Conservation (phyloP, 805 yeast genomes). For the Tetrapisispora iriomotensis region DNA sequence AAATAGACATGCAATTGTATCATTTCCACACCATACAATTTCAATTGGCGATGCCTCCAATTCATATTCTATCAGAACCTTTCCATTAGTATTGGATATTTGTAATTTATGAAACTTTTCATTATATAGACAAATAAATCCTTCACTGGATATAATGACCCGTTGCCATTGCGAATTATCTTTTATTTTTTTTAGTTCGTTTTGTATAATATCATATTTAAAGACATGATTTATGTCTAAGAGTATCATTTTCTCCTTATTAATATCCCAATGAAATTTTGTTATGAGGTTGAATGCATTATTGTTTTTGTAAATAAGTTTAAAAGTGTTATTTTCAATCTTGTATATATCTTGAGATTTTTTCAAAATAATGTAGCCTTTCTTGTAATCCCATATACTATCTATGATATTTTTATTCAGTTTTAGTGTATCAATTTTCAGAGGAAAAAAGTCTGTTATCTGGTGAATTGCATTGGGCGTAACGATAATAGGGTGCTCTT, state of each 20-base stretch:
- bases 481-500: slow-evolving; percentile 14
- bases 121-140: slow-evolving; percentile 42
- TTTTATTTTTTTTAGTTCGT: slow-evolving; percentile 2
- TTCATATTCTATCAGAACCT: slow-evolving; percentile 18
- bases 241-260: slow-evolving; percentile 12
- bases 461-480: slow-evolving; percentile 10
- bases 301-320: slow-evolving; percentile 11
- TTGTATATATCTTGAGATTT: slow-evolving; percentile 18
- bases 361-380: slow-evolving; percentile 12
- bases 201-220: slow-evolving; percentile 6
- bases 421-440: slow-evolving; percentile 8
- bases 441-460: slow-evolving; percentile 15
- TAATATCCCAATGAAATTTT: slow-evolving; percentile 24
- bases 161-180: slow-evolving; percentile 22
- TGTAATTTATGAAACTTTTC: slow-evolving; percentile 34
- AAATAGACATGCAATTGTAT: slow-evolving; percentile 55
- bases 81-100: slow-evolving; percentile 34
- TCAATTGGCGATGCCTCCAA: slow-evolving; percentile 33
- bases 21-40: slow-evolving; percentile 78
- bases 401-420: slow-evolving; percentile 13
- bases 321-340: slow-evolving; percentile 5
- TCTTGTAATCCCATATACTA: slow-evolving; percentile 24
- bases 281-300: slow-evolving; percentile 19
- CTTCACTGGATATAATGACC: slow-evolving; percentile 17
- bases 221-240: slow-evolving; percentile 19